phyloP scores from a whole-genome alignment of 495 filamentous ascomycete species.

The Podospora fimiseda region DNA sequence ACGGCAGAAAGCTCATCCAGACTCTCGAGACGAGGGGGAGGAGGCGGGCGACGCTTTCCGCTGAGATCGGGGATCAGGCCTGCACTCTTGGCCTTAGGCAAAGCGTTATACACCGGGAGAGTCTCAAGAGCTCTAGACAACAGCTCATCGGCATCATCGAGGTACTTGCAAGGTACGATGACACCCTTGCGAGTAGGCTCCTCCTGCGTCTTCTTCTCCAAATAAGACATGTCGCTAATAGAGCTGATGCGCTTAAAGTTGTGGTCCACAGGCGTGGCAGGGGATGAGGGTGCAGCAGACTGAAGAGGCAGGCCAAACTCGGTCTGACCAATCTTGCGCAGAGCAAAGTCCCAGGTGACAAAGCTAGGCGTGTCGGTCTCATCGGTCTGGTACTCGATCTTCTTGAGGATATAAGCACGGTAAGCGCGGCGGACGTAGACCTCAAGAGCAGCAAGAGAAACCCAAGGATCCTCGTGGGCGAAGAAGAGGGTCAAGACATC shows the following conservation, averaged over 20 bases:
- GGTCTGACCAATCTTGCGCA: constrained; percentile 83
- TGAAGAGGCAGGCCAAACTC: constrained; percentile 78
- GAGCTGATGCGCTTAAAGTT: constrained; percentile 79
- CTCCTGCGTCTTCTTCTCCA: constrained; percentile 56
- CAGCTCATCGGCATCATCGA: constrained; percentile 88
- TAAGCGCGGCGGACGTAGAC: constrained; percentile 96
- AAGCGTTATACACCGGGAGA: constrained; percentile 52
- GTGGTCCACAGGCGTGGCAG: constrained; percentile 68
- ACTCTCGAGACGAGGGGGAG: constrained; percentile 33
- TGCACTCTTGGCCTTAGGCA: constrained; percentile 31
- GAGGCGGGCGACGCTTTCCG: constrained; percentile 58
- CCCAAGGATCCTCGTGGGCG: constrained; percentile 87
- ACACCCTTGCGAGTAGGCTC: constrained; percentile 90
- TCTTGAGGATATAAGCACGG: constrained; percentile 85
- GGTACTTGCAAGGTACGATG: constrained; percentile 82
- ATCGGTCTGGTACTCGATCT: constrained; percentile 74
- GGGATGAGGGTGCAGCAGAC: constrained; percentile 72
- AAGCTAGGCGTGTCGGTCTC: constrained; percentile 71
- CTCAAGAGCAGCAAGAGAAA: constrained; percentile 86
- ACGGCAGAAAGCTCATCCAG: constrained; percentile 82
- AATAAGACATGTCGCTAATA: constrained; percentile 92
- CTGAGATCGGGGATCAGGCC: constrained; percentile 66
- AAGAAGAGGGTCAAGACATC: constrained; percentile 95
- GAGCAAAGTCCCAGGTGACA: constrained; percentile 89
- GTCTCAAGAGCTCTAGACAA: constrained; percentile 74